These are phyloP conservation scores for Luffa aegyptiaca DNA, from an alignment of 306 rosid species.

Conservation along the genomic window DNA sequence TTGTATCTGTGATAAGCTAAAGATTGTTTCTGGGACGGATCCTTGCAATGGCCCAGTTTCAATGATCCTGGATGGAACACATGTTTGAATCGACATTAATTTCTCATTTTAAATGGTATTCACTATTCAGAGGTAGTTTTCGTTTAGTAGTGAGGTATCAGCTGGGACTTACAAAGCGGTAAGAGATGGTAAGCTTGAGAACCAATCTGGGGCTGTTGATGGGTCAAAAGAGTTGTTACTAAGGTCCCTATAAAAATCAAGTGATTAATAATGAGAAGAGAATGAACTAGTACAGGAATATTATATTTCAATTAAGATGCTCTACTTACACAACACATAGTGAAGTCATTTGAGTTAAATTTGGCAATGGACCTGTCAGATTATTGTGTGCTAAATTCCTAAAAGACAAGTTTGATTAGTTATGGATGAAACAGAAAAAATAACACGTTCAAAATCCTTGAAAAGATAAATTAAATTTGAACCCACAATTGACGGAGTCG, in stretches of 20 bases:
- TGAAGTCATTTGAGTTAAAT: neutral
- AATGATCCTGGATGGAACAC: neutral
- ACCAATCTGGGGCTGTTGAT: neutral
- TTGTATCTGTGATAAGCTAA: neutral
- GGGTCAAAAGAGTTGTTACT: slow-evolving; percentile 1
- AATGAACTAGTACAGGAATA: neutral
- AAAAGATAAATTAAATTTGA: neutral
- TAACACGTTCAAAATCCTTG: neutral
- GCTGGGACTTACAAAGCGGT: neutral
- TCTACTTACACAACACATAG: neutral
- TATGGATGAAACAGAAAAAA: neutral
- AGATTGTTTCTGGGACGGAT: neutral
- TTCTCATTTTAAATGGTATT: neutral
- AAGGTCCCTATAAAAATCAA: neutral
- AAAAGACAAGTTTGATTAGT: neutral
- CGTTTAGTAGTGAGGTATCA: neutral
- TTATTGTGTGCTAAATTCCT: slow-evolving; percentile 1
- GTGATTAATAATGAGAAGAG: neutral
- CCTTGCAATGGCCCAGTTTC: neutral
- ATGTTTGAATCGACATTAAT: neutral
- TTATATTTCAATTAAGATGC: neutral
- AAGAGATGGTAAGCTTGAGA: neutral
- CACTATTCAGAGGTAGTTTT: too few relatives aligned
- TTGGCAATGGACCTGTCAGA: neutral
- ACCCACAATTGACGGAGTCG: neutral